Conservation (phyloP, 148 eudicot species). For the Bassia scoparia region DNA sequence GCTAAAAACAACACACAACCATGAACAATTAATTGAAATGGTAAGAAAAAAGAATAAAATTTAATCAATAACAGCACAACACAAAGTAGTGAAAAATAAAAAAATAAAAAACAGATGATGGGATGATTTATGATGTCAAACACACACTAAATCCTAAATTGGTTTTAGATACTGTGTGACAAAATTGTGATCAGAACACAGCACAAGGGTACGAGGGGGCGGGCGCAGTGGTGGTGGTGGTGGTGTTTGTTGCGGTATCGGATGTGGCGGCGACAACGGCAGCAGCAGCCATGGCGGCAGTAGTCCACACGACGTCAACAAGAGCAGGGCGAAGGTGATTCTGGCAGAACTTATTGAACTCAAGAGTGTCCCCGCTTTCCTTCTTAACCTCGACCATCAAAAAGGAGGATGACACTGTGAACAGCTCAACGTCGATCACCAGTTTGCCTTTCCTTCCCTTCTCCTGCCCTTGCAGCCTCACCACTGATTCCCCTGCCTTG, state of each 20-base stretch:
- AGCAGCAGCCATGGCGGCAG: constrained; percentile 14
- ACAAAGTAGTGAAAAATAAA: not conserved
- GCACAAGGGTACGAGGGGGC: not conserved
- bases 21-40: not conserved
- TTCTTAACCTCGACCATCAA: constrained; percentile 65
- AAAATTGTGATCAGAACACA: not conserved
- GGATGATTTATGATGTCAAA: constrained; percentile 7
- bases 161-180: not conserved
- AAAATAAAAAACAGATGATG: not conserved
- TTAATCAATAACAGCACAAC: not conserved
- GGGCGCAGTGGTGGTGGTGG: not conserved
- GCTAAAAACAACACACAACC: not conserved
- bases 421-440: constrained; percentile 48
- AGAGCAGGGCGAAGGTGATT: constrained; percentile 66
- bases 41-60: not conserved
- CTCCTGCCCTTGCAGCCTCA: constrained; percentile 47
- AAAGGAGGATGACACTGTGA: constrained; percentile 45
- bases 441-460: constrained; percentile 56
- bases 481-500: constrained; percentile 43
- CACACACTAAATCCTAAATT: constrained; percentile 7
- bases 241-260: not conserved
- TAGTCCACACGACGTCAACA: constrained; percentile 51
- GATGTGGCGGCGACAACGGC: not conserved
- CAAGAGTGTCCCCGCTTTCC: constrained; percentile 52
- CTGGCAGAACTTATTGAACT: constrained; percentile 63